Conservation (phyloP, 1,139 yeast genomes). For the Insectozyma bohioensis region DNA sequence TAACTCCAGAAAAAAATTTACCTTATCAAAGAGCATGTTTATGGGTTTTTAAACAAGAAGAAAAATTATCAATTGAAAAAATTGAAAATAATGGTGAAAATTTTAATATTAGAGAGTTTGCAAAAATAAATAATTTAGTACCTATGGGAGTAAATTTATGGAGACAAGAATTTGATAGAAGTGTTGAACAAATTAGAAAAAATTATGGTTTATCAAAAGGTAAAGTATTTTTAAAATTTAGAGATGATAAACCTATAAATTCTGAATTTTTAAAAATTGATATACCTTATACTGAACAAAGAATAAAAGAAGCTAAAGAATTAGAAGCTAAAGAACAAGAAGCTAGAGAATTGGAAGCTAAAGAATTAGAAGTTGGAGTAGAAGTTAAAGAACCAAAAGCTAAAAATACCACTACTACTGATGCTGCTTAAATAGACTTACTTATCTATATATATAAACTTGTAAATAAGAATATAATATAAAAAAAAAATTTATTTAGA, state of each 20-base stretch:
- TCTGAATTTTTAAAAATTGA: conserved; percentile 1
- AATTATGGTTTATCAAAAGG: conserved; percentile 74
- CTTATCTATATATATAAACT: no score
- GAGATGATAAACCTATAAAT: conserved; percentile 30
- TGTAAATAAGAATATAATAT: no score
- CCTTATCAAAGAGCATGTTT: conserved; percentile 80
- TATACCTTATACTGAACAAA: background rate
- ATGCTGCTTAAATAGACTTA: no score
- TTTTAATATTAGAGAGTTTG: conserved; percentile 76
- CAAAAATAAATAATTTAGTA: conserved; percentile 48
- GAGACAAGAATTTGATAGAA: conserved; percentile 84
- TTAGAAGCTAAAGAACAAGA: conserved; percentile 3
- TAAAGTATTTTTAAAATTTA: conserved; percentile 63
- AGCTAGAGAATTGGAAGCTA: no score
- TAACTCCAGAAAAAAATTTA: conserved; percentile 86
- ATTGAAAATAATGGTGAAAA: conserved; percentile 28
- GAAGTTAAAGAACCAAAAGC: no score
- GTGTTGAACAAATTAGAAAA: conserved; percentile 65
- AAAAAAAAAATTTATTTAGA: no score
- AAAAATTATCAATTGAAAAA: conserved; percentile 17
- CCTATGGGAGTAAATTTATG: conserved; percentile 92
- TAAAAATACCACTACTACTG: no score
- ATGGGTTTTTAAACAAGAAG: conserved; percentile 83
- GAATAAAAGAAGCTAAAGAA: conserved; percentile 3
- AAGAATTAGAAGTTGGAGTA: no score